Conservation (phyloP, 2,329 filamentous ascomycete genomes). For the Calonectria hongkongensis region DNA sequence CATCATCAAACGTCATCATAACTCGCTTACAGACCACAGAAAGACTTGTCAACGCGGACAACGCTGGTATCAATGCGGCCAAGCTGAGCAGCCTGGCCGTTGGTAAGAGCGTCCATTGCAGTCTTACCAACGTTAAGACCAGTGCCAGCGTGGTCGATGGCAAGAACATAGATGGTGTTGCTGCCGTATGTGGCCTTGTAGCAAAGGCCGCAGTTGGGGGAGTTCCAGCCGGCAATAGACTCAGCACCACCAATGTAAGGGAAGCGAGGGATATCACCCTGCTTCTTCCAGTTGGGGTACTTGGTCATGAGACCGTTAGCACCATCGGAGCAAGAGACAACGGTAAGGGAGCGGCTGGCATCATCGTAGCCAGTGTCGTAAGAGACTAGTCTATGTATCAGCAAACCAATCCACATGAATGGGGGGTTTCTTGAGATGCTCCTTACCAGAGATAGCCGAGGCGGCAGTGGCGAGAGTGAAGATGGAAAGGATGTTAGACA, state of each 20-base stretch:
- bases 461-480: slow-evolving; percentile 61
- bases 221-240: slow-evolving; percentile 74
- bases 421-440: background rate
- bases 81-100: slow-evolving; percentile 67
- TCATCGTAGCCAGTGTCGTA: slow-evolving; percentile 85
- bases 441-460: slow-evolving; percentile 60
- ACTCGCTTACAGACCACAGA: slow-evolving; percentile 61
- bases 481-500: slow-evolving; percentile 63
- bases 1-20: too few species aligned
- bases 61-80: slow-evolving; percentile 72
- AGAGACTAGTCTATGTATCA: slow-evolving; percentile 70
- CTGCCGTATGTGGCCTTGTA: slow-evolving; percentile 73
- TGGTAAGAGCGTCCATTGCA: slow-evolving; percentile 75
- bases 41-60: slow-evolving; percentile 60
- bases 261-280: slow-evolving; percentile 70
- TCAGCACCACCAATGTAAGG: slow-evolving; percentile 73
- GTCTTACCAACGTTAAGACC: slow-evolving; percentile 74
- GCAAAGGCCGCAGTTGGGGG: slow-evolving; percentile 74
- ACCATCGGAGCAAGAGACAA: slow-evolving; percentile 81
- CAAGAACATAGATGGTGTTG: slow-evolving; percentile 71
- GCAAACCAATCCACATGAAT: slow-evolving; percentile 3
- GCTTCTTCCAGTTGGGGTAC: slow-evolving; percentile 74
- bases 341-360: slow-evolving; percentile 69
- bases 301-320: slow-evolving; percentile 77
- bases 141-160: slow-evolving; percentile 69